Base-by-base conservation (phyloP, 1,139 yeast genomes). In the Blastobotrys elegans region DNA sequence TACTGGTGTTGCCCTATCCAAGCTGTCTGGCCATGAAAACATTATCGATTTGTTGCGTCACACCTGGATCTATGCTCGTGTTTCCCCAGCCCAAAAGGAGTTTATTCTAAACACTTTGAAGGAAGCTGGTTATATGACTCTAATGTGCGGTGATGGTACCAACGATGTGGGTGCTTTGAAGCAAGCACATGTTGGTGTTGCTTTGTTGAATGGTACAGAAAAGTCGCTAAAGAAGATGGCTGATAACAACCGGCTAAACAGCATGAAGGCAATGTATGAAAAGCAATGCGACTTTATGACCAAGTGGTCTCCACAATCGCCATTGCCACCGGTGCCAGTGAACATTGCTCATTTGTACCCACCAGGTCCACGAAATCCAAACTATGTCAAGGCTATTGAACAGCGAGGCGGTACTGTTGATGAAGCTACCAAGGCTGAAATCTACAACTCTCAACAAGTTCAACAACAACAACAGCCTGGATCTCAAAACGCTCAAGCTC, bases 141-240 rank as follows among this genome's bases (percentile, higher is more conserved):
- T 94, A 60, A 92, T 92, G 99, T 92, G 98, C 71, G 99, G 99
- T 74, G 99, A 92, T 70, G 99, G 99, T 70, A 92, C 99, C 30
- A 92, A 92, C 66, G 99, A 92, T 74, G 98, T 92, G 49, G 99
- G 99, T 68, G 99, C 99, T 47, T 79, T 92, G 70, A 94, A 92
- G 68, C 97, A 92, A 72, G 97, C 99, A 7, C 96, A 92, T 63
- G 84, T 92, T 64, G 98, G 98, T 73, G 90, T 92, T 63, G 99
- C 99, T 14, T 73, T 92, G 57, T 76, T 94, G 65, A 94, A 94
- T 63, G 99, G 97, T 71, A 89, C 98, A 50, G 96, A 87, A 65
- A 97, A 86, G 52, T 88, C 96, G 48, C 74, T 94, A 80, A 85
- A 85, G 69, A 88, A 89, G 68, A 79, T 90, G 55, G 88, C 87